Evolutionary conservation across 2,329 filamentous ascomycete genomes (phyloP).

Genomic region (Scorias spongiosa): DNA sequence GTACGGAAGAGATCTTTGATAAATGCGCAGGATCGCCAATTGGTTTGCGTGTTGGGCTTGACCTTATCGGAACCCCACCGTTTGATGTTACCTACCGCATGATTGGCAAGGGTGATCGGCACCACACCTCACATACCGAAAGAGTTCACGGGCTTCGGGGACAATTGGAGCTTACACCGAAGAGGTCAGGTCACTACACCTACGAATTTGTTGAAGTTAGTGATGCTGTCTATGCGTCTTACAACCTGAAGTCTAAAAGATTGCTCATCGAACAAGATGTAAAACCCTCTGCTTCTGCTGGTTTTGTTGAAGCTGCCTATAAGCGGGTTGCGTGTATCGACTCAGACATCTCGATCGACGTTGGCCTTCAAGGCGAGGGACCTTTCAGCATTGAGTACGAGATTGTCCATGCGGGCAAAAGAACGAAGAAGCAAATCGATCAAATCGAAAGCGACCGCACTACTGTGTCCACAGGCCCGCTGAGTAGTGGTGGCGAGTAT

Average conservation of each 20-base stretch:
- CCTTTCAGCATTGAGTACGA: slow-evolving; percentile 91
- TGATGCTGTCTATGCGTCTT: slow-evolving; percentile 63
- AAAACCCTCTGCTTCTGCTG: slow-evolving; percentile 76
- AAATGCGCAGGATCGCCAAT: slow-evolving; percentile 92
- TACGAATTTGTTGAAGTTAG: slow-evolving; percentile 72
- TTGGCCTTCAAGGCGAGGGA: slow-evolving; percentile 63
- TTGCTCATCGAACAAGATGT: slow-evolving; percentile 71
- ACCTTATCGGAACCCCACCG: slow-evolving; percentile 81
- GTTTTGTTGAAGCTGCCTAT: slow-evolving; percentile 42
- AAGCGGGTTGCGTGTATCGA: slow-evolving; percentile 65
- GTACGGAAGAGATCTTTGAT: slow-evolving; percentile 71
- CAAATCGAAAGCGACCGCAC: slow-evolving; percentile 48
- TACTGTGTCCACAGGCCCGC: slow-evolving; percentile 58
- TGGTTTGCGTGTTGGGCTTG: slow-evolving; percentile 73
- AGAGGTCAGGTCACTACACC: slow-evolving; percentile 66
- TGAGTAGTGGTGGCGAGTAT: slow-evolving; percentile 78
- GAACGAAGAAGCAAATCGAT: slow-evolving; percentile 50
- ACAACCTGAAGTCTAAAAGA: slow-evolving; percentile 45
- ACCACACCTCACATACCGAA: slow-evolving; percentile 34
- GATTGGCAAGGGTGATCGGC: slow-evolving; percentile 42
- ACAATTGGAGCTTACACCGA: slow-evolving; percentile 72
- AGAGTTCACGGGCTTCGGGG: slow-evolving; percentile 57
- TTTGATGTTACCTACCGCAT: slow-evolving; percentile 72
- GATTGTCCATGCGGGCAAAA: slow-evolving; percentile 74
- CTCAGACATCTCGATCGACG: slow-evolving; percentile 58